Percentiles rank a stretch among this genome's conserved stretches.
Conservation (phyloP, 2,329 filamentous ascomycete genomes). For the Fusarium sterilihyphosum region DNA sequence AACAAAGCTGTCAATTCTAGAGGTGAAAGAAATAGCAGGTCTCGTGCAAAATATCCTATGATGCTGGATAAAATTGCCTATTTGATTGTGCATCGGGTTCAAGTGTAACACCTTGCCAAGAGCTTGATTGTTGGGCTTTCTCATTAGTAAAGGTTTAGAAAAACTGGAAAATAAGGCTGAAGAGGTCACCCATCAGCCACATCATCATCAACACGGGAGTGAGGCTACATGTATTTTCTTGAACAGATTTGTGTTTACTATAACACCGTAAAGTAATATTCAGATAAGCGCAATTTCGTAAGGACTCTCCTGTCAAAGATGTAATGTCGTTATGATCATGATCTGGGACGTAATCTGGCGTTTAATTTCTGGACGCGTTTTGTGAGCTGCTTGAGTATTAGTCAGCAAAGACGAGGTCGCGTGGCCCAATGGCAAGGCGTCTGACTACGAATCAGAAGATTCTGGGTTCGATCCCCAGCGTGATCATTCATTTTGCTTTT, state of each 20-base stretch:
- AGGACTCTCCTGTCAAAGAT: neutral
- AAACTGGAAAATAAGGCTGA: too few species aligned
- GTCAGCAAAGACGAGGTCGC: slow-evolving; percentile 1
- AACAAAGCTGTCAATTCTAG: neutral
- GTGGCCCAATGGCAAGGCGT: slow-evolving; percentile 35
- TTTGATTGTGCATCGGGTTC: rapidly evolving
- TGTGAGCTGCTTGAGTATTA: neutral
- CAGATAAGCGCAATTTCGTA: rapidly evolving
- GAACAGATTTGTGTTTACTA: too few species aligned
- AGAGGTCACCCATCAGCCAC: too few species aligned
- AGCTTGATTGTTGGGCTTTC: neutral
- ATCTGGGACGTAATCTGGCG: rapidly evolving
- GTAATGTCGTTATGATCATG: rapidly evolving
- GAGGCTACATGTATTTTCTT: too few species aligned
- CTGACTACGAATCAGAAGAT: slow-evolving; percentile 37
- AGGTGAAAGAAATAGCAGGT: too few species aligned
- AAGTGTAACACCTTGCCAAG: rapidly evolving
- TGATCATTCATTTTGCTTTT: slow-evolving; percentile 15
- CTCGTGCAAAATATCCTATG: rapidly evolving
- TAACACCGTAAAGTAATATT: rapidly evolving
- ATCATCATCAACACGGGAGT: too few species aligned
- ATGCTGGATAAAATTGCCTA: rapidly evolving
- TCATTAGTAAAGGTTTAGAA: too few species aligned
- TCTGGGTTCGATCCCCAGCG: slow-evolving; percentile 35
- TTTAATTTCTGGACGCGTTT: neutral